Percentiles rank a stretch among this genome's conserved stretches.
These are phyloP conservation scores for Thinopyrum elongatum DNA, from an alignment of 176 grass and related monocot genomes.

Conservation along the genomic window DNA sequence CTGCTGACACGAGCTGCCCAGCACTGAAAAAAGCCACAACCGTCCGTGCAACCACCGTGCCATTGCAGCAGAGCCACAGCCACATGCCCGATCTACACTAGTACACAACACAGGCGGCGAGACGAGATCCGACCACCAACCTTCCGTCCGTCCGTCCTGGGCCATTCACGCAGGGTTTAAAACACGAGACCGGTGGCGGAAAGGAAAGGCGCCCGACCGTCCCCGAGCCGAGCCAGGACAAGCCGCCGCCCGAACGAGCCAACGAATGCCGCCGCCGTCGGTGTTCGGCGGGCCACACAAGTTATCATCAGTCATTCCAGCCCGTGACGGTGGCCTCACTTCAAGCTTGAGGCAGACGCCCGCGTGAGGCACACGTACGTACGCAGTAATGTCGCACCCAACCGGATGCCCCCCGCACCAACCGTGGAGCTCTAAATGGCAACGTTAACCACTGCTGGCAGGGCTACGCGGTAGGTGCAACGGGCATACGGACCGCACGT, in stretches of 20 bases:
- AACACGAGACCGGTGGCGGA: neutral
- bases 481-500: neutral
- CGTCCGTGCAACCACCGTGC: no score
- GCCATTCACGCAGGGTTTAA: neutral
- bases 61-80: no score
- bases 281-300: neutral
- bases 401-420: neutral
- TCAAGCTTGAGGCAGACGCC: neutral
- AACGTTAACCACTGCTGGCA: neutral
- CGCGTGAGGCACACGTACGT: neutral
- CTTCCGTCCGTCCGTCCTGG: neutral
- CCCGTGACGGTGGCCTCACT: no score
- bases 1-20: no score
- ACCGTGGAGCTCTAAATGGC: neutral
- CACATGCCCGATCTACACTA: no score
- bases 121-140: no score
- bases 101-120: no score
- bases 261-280: neutral
- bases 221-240: neutral
- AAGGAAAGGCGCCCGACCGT: neutral
- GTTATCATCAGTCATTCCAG: neutral
- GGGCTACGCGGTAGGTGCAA: neutral
- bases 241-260: neutral
- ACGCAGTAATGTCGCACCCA: neutral
- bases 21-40: no score